These are phyloP conservation scores for Aspergillus neotritici DNA, from an alignment of 2,329 filamentous ascomycete genomes.

Conservation along the genomic window DNA sequence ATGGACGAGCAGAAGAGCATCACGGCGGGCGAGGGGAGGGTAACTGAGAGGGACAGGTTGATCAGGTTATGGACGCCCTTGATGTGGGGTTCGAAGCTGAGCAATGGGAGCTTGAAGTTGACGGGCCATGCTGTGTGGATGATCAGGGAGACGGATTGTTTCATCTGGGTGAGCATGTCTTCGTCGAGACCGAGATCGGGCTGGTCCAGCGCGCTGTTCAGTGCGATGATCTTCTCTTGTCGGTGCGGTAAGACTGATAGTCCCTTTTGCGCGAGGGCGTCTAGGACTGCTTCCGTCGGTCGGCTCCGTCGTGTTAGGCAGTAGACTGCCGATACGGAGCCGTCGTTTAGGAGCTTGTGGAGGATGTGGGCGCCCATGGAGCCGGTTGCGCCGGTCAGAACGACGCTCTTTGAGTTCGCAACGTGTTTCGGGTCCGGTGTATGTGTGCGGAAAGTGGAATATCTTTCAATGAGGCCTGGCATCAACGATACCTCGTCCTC, in stretches of 20 bases:
- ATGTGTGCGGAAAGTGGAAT: constrained; percentile 38
- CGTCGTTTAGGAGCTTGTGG: constrained; percentile 32
- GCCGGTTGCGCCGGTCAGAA: constrained; percentile 43
- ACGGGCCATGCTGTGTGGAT: constrained; percentile 53
- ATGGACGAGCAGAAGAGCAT: constrained; percentile 51
- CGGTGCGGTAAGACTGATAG: constrained; percentile 20
- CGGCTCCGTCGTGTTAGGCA: constrained; percentile 32
- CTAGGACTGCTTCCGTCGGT: constrained; percentile 19
- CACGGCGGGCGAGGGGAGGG: constrained; percentile 24
- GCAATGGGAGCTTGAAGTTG: constrained; percentile 49
- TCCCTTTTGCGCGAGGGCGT: constrained; percentile 16
- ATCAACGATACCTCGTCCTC: constrained; percentile 30
- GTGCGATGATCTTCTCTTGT: constrained; percentile 34
- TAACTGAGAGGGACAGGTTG: constrained; percentile 39
- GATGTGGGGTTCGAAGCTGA: constrained; percentile 45
- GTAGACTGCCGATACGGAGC: constrained; percentile 31
- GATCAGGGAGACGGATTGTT: constrained; percentile 39
- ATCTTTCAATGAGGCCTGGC: constrained; percentile 43
- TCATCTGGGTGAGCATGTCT: constrained; percentile 35
- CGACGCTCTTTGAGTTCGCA: constrained; percentile 15
- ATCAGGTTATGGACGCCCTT: constrained; percentile 43
- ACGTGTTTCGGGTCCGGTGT: constrained; percentile 19
- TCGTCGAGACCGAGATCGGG: constrained; percentile 38
- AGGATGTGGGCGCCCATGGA: constrained; percentile 41
- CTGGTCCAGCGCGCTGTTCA: constrained; percentile 37